These are phyloP conservation scores for Ophiocordyceps camponoti-saundersi DNA, from an alignment of 2,329 filamentous ascomycete genomes.

Conservation along the genomic window DNA sequence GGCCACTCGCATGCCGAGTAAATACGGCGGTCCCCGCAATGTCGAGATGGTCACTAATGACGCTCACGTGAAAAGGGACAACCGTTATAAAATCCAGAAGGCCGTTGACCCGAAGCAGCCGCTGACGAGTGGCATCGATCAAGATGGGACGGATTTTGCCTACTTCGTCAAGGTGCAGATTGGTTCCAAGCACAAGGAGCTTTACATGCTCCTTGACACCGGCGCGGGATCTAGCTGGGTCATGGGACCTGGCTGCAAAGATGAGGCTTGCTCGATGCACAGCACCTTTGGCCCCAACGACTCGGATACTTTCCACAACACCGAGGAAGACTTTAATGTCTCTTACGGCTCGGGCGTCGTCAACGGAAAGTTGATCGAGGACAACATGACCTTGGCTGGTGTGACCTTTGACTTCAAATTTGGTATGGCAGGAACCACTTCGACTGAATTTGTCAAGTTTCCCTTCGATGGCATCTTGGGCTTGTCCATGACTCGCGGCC, in stretches of 20 bases:
- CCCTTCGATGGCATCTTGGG: constrained; percentile 82
- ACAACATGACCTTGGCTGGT: constrained; percentile 50
- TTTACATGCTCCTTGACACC: constrained; percentile 50
- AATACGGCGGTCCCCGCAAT: constrained; percentile 12
- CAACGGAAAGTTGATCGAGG: constrained; percentile 45
- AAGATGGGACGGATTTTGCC: constrained; percentile 49
- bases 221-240: constrained; percentile 67
- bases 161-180: constrained; percentile 44
- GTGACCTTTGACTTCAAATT: constrained; percentile 49
- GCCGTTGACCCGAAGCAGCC: constrained; percentile 26
- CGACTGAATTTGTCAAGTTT: constrained; percentile 58
- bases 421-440: constrained; percentile 55
- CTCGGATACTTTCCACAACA: constrained; percentile 44
- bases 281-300: constrained; percentile 49
- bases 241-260: constrained; percentile 53
- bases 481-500: constrained; percentile 45
- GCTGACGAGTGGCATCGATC: constrained; percentile 37
- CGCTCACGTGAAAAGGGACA: constrained; percentile 19
- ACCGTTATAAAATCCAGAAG: constrained; percentile 28
- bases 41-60: not conserved
- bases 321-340: constrained; percentile 41
- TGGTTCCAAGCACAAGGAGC: constrained; percentile 33
- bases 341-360: constrained; percentile 66
- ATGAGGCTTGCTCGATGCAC: constrained; percentile 50
- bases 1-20: constrained; percentile 15